Base-by-base conservation (phyloP, 148 eudicot species). In the Gaultheria prostrata region DNA sequence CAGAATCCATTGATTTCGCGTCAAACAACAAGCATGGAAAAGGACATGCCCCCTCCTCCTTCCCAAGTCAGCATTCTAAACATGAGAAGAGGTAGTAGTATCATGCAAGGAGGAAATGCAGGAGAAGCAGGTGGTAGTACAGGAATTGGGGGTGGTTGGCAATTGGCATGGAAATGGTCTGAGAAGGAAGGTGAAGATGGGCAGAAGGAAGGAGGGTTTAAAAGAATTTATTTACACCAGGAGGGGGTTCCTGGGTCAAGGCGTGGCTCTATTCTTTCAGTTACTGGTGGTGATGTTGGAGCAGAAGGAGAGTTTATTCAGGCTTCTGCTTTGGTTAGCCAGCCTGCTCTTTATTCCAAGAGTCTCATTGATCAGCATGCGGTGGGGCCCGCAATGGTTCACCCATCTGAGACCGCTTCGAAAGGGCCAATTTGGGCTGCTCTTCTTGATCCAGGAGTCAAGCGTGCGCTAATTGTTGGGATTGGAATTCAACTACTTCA, bases 61-160 rank as follows among this genome's bases (percentile, higher is more conserved):
- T 77, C 91, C 18, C 88, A 92, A 53, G 90, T 90, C 13, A 91
- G 91, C 85, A 75, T 59, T 69, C 72, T 89, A 30, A 88, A 87
- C 84, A 85, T 93, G 90, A 88, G 93, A 83, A 73, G 87, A 4
- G 90, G 89, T 88, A 91, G 97, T 72, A 91, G 92, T 79, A 82
- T 91, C 21, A 14, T 88, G 74, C 92, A 86, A 77, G 94, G 89
- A 35, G 76, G 46, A 32, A 2, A 39, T 80, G 84, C 78, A 21
- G 95, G 93, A 65, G 95, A 92, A 70, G 84, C 90, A 13, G 80
- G 87, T 15, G 83, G 84, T 32, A 73, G 86, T 65, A 83, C 86
- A 33, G 95, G 86, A 14, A 94, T 94, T 81, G 98, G 98, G 14
- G 94, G 98, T n/a, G 95, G 95, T 24, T 94, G 98, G 98, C 92